Conservation (phyloP, 192 early-diverging fungal species). For the Gryganskiella cystojenkinii region DNA sequence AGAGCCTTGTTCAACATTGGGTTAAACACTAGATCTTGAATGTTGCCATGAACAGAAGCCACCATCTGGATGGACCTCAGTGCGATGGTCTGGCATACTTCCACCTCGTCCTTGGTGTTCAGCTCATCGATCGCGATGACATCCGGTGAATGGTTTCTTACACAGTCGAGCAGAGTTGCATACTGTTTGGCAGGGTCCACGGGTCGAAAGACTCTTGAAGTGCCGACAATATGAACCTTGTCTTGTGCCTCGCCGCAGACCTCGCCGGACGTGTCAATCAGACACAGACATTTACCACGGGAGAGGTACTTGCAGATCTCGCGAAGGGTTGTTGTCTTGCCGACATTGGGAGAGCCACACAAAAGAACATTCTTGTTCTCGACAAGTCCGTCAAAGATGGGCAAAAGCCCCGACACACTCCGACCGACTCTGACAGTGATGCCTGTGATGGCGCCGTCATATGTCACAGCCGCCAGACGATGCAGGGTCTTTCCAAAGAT, state of each 20-base stretch:
- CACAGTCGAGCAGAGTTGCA: conserved; percentile 6
- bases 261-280: conserved; percentile 25
- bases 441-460: conserved; percentile 14
- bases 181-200: conserved; percentile 8
- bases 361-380: conserved; percentile 17
- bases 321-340: conserved; percentile 14
- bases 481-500: conserved; percentile 22
- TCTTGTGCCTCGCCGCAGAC: conserved; percentile 16
- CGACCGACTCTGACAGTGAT: conserved; percentile 13
- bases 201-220: conserved; percentile 15
- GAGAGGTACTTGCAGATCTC: conserved; percentile 28
- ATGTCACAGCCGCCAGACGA: conserved; percentile 16
- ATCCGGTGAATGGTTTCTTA: conserved; percentile 22
- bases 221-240: conserved; percentile 8
- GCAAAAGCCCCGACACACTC: conserved; percentile 7
- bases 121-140: conserved; percentile 20
- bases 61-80: conserved; percentile 24
- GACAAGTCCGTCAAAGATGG: conserved; percentile 12
- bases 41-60: conserved; percentile 17
- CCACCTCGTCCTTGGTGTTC: conserved; percentile 12
- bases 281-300: conserved; percentile 10
- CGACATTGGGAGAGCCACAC: conserved; percentile 19
- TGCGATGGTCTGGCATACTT: conserved; percentile 19
- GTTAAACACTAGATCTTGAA: conserved; percentile 19
- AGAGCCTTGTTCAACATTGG: conserved; percentile 20